Evolutionary conservation across 257 asterid genomes (phyloP).

Genomic region (Gentiana straminea): DNA sequence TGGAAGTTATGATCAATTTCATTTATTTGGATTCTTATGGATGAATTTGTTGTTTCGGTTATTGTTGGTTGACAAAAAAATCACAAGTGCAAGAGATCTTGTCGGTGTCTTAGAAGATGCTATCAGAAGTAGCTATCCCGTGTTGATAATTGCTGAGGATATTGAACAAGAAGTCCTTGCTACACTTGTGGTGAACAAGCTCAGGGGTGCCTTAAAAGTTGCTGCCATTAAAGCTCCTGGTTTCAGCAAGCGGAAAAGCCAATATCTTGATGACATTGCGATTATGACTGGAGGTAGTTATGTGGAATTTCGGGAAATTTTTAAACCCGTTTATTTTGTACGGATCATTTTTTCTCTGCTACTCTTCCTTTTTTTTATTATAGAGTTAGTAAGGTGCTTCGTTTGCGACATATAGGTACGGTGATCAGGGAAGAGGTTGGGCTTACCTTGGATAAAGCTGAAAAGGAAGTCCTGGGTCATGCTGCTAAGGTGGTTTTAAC

Average conservation of each 20-base stretch:
- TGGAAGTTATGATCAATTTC: not conserved
- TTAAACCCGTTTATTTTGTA: too few relatives aligned
- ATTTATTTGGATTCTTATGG: not conserved
- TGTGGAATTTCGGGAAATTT: too few relatives aligned
- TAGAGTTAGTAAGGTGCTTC: too few relatives aligned
- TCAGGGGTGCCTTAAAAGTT: conserved; percentile 84
- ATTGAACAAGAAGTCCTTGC: conserved; percentile 97
- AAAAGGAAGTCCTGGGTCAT: conserved; percentile 75
- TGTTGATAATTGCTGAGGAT: conserved; percentile 98
- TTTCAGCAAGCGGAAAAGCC: conserved; percentile 91
- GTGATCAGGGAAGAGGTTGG: conserved; percentile 94
- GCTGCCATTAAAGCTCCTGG: conserved; percentile 99
- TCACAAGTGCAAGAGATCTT: too few relatives aligned
- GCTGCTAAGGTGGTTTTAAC: conserved; percentile 95
- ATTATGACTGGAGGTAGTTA: conserved; percentile 76
- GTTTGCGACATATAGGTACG: too few relatives aligned
- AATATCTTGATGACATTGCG: conserved; percentile 97
- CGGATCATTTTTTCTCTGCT: too few relatives aligned
- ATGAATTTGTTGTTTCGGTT: conserved; percentile 33
- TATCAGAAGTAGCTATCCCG: too few relatives aligned
- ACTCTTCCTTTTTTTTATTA: too few relatives aligned
- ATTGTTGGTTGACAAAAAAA: conserved; percentile 71
- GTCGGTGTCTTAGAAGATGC: too few relatives aligned
- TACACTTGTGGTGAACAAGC: conserved; percentile 92
- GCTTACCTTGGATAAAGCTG: conserved; percentile 82